These are phyloP conservation scores for Eucalyptus grandis DNA, from an alignment of 345 rosid species.

Conservation along the genomic window DNA sequence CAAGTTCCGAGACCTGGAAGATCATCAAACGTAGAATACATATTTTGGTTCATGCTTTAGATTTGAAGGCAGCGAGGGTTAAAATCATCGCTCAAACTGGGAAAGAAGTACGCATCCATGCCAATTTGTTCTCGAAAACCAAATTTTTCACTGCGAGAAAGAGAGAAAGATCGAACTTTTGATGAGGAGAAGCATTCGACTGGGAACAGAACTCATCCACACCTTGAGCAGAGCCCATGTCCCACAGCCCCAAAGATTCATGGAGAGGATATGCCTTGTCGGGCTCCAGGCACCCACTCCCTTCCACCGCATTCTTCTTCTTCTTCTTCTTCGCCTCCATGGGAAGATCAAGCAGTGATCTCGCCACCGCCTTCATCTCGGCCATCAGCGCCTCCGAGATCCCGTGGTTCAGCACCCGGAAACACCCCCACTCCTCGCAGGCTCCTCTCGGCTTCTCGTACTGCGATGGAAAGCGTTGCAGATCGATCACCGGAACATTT, in stretches of 20 bases:
- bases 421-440: conserved; percentile 69
- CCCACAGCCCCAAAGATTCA: conserved; percentile 70
- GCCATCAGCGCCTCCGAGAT: conserved; percentile 27
- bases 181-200: conserved; percentile 40
- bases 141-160: background rate
- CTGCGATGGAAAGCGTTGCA: conserved; percentile 26
- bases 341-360: conserved; percentile 54
- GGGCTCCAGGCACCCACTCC: conserved; percentile 64
- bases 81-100: background rate
- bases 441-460: conserved; percentile 31
- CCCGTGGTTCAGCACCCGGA: conserved; percentile 54
- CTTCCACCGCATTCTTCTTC: conserved; percentile 39
- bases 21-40: background rate
- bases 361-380: conserved; percentile 55
- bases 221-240: conserved; percentile 50
- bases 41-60: background rate
- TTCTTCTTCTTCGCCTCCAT: conserved; percentile 16
- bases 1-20: background rate
- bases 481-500: conserved; percentile 10
- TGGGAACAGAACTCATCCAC: conserved; percentile 51
- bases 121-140: background rate
- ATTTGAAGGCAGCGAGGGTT: background rate
- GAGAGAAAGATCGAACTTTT: conserved; percentile 25
- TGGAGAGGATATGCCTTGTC: conserved; percentile 45
- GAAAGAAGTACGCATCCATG: background rate